Percentiles rank a stretch among this genome's conserved stretches.
Conservation (phyloP, 1,139 yeast species). For the Pneumocystis murina region DNA sequence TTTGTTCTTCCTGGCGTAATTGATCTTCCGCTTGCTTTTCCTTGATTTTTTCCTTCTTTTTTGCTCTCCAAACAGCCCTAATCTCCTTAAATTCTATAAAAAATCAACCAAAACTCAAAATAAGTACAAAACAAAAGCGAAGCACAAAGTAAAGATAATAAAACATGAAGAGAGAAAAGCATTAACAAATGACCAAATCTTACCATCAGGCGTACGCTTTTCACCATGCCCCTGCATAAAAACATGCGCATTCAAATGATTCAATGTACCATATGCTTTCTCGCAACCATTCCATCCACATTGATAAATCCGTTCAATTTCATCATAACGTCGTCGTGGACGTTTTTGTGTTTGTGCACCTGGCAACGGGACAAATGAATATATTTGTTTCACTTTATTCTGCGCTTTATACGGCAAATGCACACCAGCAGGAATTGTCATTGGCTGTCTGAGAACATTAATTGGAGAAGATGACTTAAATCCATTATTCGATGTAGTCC, state of each 20-base stretch:
- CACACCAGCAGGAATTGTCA: not conserved
- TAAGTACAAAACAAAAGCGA: not conserved
- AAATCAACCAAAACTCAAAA: not conserved
- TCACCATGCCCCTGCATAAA: constrained; percentile 58
- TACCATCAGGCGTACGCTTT: constrained; percentile 47
- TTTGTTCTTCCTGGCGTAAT: not conserved
- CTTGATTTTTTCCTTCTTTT: constrained; percentile 17
- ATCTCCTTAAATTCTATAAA: constrained; percentile 34
- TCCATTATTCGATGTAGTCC: not conserved
- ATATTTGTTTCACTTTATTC: constrained; percentile 14
- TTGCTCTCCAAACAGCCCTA: constrained; percentile 24
- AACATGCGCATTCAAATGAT: constrained; percentile 65
- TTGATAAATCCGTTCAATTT: constrained; percentile 49
- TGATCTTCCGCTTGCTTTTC: not conserved
- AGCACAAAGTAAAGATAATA: no score
- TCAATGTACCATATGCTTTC: constrained; percentile 62
- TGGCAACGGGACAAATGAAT: constrained; percentile 21
- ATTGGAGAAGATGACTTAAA: not conserved
- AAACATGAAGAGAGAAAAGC: no score
- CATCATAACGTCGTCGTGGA: constrained; percentile 53
- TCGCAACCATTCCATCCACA: constrained; percentile 49
- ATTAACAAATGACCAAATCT: not conserved
- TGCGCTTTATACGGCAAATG: not conserved
- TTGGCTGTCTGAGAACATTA: not conserved
- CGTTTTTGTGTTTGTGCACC: constrained; percentile 29